Percentiles rank a stretch among this genome's conserved stretches.
Conservation (phyloP, 1,284 basidiomycete species). For the Xerocomus nothofagi region DNA sequence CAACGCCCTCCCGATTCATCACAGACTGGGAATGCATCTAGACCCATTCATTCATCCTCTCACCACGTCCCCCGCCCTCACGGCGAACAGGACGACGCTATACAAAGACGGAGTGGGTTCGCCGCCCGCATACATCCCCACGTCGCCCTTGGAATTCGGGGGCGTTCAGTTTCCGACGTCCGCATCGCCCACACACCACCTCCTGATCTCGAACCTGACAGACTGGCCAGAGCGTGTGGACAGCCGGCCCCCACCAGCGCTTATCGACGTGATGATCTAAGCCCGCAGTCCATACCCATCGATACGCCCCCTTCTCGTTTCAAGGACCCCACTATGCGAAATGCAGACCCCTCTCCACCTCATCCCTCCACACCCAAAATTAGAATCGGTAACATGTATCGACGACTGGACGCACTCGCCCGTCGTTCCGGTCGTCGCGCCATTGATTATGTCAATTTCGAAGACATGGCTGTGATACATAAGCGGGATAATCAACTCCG, state of each 20-base stretch:
- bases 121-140: constrained; percentile 11
- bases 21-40: neutral
- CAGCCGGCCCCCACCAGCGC: constrained; percentile 12
- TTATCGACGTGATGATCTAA: constrained; percentile 11
- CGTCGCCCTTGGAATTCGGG: constrained; percentile 18
- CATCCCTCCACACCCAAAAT: constrained; percentile 20
- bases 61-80: constrained; percentile 11
- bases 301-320: constrained; percentile 2
- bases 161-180: constrained; percentile 28
- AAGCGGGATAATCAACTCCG: constrained; percentile 22
- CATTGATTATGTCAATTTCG: constrained; percentile 30
- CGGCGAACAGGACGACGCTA: constrained; percentile 7
- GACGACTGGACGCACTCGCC: constrained; percentile 26
- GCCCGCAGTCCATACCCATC: neutral
- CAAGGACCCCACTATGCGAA: neutral
- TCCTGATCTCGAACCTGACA: constrained; percentile 31
- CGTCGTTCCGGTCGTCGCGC: constrained; percentile 25
- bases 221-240: constrained; percentile 33
- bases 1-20: constrained; percentile 10
- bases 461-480: constrained; percentile 24
- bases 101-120: constrained; percentile 15
- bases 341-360: neutral
- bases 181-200: constrained; percentile 23
- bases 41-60: constrained; percentile 6
- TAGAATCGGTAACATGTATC: constrained; percentile 24